Conservation (phyloP, 1,284 basidiomycete genomes). For the Gymnopus androsaceus region DNA sequence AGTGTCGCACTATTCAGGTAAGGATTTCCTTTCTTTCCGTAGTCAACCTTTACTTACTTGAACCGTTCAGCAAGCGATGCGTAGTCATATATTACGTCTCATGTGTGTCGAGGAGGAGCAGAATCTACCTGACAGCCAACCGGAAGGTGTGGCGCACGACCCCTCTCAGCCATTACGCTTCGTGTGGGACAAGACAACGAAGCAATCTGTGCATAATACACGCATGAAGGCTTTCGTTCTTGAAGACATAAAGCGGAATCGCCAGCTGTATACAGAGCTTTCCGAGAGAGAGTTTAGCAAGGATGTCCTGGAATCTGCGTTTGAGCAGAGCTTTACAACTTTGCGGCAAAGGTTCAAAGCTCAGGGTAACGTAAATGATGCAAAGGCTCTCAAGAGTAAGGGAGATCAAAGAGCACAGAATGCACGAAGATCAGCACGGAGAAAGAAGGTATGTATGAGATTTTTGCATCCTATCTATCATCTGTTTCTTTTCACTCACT, state of each 20-base stretch:
- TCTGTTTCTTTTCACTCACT: conserved; percentile 6
- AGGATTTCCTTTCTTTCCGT: conserved; percentile 18
- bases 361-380: conserved; percentile 52
- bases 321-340: conserved; percentile 71
- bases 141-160: conserved; percentile 48
- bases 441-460: conserved; percentile 49
- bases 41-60: conserved; percentile 1
- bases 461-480: too few species aligned
- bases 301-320: conserved; percentile 59
- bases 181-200: conserved; percentile 73
- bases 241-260: conserved; percentile 56
- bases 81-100: conserved; percentile 55
- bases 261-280: conserved; percentile 60
- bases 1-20: conserved; percentile 9
- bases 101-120: conserved; percentile 61
- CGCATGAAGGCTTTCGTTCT: conserved; percentile 68
- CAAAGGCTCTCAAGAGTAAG: conserved; percentile 44
- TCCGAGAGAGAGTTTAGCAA: conserved; percentile 64
- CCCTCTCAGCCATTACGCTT: conserved; percentile 62
- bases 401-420: conserved; percentile 63
- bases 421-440: conserved; percentile 57
- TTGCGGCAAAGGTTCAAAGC: conserved; percentile 64
- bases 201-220: conserved; percentile 69
- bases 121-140: conserved; percentile 59
- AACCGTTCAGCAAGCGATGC: conserved; percentile 61